These are phyloP conservation scores for Ogataea ganodermae DNA, from an alignment of 805 yeast genomes.

Conservation along the genomic window DNA sequence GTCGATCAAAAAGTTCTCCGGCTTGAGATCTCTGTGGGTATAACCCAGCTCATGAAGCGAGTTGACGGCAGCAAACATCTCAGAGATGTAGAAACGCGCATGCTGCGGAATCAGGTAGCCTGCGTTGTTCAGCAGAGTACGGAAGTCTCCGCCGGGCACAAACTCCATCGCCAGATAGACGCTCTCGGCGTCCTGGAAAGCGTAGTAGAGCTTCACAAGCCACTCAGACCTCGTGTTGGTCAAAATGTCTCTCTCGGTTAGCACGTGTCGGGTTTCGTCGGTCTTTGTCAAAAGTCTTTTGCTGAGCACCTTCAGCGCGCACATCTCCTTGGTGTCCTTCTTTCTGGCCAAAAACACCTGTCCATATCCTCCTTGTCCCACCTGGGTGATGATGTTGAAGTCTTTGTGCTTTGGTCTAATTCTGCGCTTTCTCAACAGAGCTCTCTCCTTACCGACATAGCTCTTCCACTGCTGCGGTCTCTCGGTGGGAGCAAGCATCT, in stretches of 20 bases:
- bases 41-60: conserved; percentile 93
- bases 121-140: conserved; percentile 90
- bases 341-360: conserved; percentile 96
- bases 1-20: conserved; percentile 89
- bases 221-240: conserved; percentile 96
- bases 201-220: conserved; percentile 91
- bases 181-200: conserved; percentile 90
- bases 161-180: conserved; percentile 97
- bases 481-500: conserved; percentile 35
- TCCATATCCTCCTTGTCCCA: conserved; percentile 99
- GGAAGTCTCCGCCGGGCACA: conserved; percentile 99
- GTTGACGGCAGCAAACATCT: conserved; percentile 94
- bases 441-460: conserved; percentile 82
- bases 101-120: conserved; percentile 92
- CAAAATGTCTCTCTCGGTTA: conserved; percentile 94
- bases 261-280: conserved; percentile 93
- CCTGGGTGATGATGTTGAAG: conserved; percentile 95
- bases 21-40: conserved; percentile 95
- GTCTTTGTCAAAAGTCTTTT: conserved; percentile 82
- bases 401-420: conserved; percentile 92
- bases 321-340: conserved; percentile 90
- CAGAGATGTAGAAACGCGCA: conserved; percentile 91
- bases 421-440: conserved; percentile 82
- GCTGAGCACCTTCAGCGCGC: conserved; percentile 90
- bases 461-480: conserved; percentile 68